Evolutionary conservation across 2,329 filamentous ascomycete species (phyloP), one percentile per base, ranked within the genome.

Genomic region (Fusarium tanahbumbuense): DNA sequence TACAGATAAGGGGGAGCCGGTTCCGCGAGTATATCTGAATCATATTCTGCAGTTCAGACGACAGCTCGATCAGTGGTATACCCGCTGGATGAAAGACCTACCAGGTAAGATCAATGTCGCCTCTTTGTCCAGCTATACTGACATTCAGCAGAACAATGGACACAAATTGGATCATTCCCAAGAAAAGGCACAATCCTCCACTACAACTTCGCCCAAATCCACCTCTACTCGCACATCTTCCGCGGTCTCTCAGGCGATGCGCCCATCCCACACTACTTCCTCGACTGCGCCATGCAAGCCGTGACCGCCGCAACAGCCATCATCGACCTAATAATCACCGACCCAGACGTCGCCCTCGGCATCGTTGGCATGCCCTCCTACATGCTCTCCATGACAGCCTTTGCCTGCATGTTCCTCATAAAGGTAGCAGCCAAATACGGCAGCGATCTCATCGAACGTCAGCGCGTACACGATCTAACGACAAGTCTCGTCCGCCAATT

Each of bases 21-120:
- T 89, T 10, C 84, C 85, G 0, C 81, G 84, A 46, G 83, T 83
- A 5, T 86, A 88, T 57, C 81, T 85, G 41, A 81, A 83, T n/a
- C 87, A 89, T 55, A 78, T 79, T 22, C 67, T 71, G 11, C 78
- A 76, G 64, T 79, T 76, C 42, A 69, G 76, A 18, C 70, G 77
- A 16, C 79, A 81, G 57, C 73, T 82, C 4, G 80, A 82, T 59
- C 75, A 79, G 37, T 82, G 81, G 81, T 75, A 80, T 34, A 72
- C 70, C 12, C 74, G 78, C 8, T 82, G 81, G 81, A 77, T 79
- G 2, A 75, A 73, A 7, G 72, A 75, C 1, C 40, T 82, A 1
- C 75, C 71, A 53, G 78, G 79, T 79, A 54, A 59, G 77, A 42
- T 30, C 1, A 4, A 8, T 4, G 9, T 15, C 8, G 16, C 3